Conservation (phyloP, 768 basidiomycete species). For the Sarcodon sp. region DNA sequence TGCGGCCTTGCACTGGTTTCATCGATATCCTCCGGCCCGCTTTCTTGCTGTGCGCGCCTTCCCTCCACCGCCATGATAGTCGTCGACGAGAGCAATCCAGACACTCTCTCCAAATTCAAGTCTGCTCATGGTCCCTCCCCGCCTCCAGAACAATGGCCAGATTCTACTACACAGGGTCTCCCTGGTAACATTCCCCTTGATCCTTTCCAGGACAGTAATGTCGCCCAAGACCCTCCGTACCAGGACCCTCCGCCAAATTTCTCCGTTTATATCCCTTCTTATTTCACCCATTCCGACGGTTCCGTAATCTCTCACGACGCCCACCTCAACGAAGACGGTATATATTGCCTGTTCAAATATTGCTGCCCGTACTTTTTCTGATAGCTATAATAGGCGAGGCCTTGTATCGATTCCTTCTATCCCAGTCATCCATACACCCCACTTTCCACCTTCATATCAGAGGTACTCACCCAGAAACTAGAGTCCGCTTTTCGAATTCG, state of each 20-base stretch:
- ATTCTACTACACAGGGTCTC: constrained; percentile 13
- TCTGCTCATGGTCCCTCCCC: constrained; percentile 10
- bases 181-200: background rate
- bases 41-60: too few species aligned
- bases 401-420: constrained; percentile 61
- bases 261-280: constrained; percentile 49
- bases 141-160: background rate
- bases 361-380: background rate
- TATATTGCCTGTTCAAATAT: constrained; percentile 8
- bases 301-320: constrained; percentile 58
- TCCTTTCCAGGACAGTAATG: background rate
- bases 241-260: constrained; percentile 49
- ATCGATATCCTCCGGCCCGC: too few species aligned
- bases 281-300: constrained; percentile 29
- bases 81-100: constrained; percentile 9
- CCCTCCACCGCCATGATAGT: too few species aligned
- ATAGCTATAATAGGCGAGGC: constrained; percentile 37
- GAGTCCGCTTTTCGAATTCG: constrained; percentile 28
- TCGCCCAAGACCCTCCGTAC: background rate
- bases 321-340: constrained; percentile 56
- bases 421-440: constrained; percentile 35
- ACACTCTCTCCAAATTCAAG: constrained; percentile 12
- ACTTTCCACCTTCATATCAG: constrained; percentile 30
- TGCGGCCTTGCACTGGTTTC: too few species aligned
- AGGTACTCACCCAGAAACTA: constrained; percentile 46